A percentile compares a stretch with the other conserved stretches of the same genome.
phyloP scores from a whole-genome alignment of 2,329 filamentous ascomycete genomes.

The Fusarium sp. region DNA sequence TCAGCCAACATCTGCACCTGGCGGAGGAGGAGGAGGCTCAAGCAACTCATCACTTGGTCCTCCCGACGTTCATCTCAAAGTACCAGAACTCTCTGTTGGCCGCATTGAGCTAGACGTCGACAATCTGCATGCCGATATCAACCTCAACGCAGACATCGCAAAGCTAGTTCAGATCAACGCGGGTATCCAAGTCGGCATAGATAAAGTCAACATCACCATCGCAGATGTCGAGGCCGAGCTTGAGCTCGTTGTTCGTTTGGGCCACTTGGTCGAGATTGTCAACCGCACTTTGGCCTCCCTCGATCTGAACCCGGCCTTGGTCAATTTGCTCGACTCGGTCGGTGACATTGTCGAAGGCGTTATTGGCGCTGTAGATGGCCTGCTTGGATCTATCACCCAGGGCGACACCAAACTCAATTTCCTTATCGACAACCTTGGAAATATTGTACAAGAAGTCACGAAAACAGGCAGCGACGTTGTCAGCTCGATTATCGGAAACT shows the following conservation, averaged over 20 bases:
- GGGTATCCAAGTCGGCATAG: constrained; percentile 14
- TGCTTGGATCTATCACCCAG: constrained; percentile 19
- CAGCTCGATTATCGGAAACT: constrained; percentile 21
- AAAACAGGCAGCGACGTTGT: constrained; percentile 11
- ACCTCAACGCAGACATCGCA: constrained; percentile 18
- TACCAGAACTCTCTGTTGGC: constrained; percentile 17
- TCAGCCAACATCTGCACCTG: not conserved
- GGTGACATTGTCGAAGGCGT: constrained; percentile 16
- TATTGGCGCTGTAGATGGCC: constrained; percentile 8
- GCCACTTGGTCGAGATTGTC: constrained; percentile 19
- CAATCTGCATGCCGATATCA: constrained; percentile 24
- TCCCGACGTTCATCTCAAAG: constrained; percentile 23
- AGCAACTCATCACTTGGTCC: constrained; percentile 16
- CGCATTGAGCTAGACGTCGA: constrained; percentile 25
- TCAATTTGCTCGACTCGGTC: constrained; percentile 21
- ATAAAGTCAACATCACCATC: constrained; percentile 26
- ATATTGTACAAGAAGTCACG: constrained; percentile 20
- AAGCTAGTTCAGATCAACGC: constrained; percentile 21
- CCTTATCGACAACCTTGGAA: constrained; percentile 21
- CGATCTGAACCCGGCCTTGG: constrained; percentile 15
- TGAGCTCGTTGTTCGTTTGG: constrained; percentile 18
- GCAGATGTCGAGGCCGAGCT: constrained; percentile 22
- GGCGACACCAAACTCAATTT: constrained; percentile 25
- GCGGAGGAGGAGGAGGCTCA: not conserved
- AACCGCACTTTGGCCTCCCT: constrained; percentile 21